Evolutionary conservation across 257 asterid genomes (phyloP), one percentile per base, ranked within the genome.

Genomic region (Solanum lignicaule): DNA sequence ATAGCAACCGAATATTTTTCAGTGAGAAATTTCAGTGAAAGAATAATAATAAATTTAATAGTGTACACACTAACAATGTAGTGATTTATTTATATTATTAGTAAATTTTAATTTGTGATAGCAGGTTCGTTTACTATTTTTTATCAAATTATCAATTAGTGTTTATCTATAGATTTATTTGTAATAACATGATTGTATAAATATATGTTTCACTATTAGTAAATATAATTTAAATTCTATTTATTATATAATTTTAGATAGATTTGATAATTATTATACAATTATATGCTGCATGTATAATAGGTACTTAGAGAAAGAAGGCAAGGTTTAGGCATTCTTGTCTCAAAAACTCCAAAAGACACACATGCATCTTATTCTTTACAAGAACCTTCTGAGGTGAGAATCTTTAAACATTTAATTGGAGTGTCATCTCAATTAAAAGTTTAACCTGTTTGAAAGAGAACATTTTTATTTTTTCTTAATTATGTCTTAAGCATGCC

Each of bases 271-370:
- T 7, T 55, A 18, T 66, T 66, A 66, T 65, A 65, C 15, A 35
- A 41, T 78, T 78, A n/a, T 39, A 2, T 78, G 32, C 9, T 33
- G 25, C 3, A 15, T 65, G 46, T 38, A 9, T 65, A 87, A 31
- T 71, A 96, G 99, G 98, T 95, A 33, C 87, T 95, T 23, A 90
- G 94, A 48, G 94, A 94, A 69, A 94, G 95, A 89, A 95, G 93
- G 60, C 98, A 93, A 90, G 99, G 99, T 25, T 91, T 90, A 88
- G 99, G 99, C 11, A 97, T 97, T 85, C 96, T 95, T 6, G 99
- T 97, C 13, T 95, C 99, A 21, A 93, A 93, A 90, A 89, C 89
- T 83, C 98, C 98, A 11, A 97, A 92, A 84, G 98, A 95, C 46
- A 95, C 98, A 8, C 92, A 90, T 71, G 98, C 99, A 23, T 92